phyloP scores from a whole-genome alignment of 257 asterid species.

The Solanum etuberosum region DNA sequence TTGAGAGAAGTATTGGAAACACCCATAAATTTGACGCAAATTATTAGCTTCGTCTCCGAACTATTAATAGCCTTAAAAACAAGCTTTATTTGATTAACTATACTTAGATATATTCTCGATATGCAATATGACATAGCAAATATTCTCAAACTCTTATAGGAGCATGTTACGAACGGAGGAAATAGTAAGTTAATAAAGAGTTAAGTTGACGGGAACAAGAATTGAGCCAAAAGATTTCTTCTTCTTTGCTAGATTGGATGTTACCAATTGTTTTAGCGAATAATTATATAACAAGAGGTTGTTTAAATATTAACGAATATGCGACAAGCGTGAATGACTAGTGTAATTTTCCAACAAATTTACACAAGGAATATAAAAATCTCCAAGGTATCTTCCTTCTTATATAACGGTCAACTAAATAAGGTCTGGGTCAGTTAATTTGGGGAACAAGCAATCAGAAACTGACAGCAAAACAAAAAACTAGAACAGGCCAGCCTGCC shows the following conservation, averaged over 20 bases:
- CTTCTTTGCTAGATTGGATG: not conserved
- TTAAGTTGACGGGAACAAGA: not conserved
- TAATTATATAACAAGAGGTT: not conserved
- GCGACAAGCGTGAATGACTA: not conserved
- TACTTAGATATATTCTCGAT: too few species aligned
- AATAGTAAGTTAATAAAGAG: not conserved
- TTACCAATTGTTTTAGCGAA: not conserved
- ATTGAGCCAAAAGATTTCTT: not conserved
- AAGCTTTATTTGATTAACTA: too few species aligned
- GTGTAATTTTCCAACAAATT: not conserved
- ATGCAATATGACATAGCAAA: too few species aligned
- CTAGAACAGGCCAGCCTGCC: conserved; percentile 13
- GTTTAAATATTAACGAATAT: not conserved
- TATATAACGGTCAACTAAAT: not conserved
- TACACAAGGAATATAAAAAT: not conserved
- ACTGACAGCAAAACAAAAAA: not conserved
- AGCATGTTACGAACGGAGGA: too few species aligned
- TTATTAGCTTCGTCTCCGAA: too few species aligned
- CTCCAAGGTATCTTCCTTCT: not conserved
- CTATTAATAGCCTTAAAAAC: too few species aligned
- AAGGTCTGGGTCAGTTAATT: not conserved
- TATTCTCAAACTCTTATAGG: too few species aligned
- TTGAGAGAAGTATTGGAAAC: too few species aligned
- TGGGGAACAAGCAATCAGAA: not conserved
- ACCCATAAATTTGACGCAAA: too few species aligned